A percentile compares a stretch with the other conserved stretches of the same genome.
Evolutionary conservation across 2,329 filamentous ascomycete genomes (phyloP).

Genomic region (Plenodomus tracheiphilus): DNA sequence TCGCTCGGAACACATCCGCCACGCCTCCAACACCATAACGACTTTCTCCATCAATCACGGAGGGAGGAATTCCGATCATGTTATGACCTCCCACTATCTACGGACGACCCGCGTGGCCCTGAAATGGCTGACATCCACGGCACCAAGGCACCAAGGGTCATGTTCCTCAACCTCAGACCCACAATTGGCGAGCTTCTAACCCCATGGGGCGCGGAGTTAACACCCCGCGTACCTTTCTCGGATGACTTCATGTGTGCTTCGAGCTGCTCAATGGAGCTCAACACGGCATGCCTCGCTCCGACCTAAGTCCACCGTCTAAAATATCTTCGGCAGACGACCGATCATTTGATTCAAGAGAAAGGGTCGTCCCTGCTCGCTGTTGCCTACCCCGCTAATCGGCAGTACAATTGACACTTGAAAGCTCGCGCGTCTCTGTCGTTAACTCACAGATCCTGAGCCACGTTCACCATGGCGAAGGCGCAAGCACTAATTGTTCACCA

Average conservation of each 20-base stretch:
- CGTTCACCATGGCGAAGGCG: constrained; percentile 29
- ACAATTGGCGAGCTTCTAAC: constrained; percentile 15
- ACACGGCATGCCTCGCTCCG: constrained; percentile 32
- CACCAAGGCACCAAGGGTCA: constrained; percentile 19
- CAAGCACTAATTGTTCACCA: constrained; percentile 30
- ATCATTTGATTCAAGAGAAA: constrained; percentile 10
- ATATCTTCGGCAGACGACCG: constrained; percentile 24
- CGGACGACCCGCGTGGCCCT: constrained; percentile 14
- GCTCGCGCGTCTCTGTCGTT: constrained; percentile 4
- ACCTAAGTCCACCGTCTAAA: constrained; percentile 24
- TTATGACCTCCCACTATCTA: constrained; percentile 14
- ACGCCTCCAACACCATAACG: constrained; percentile 2
- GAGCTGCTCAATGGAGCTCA: constrained; percentile 30
- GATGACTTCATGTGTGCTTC: constrained; percentile 22
- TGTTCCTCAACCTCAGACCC: constrained; percentile 22
- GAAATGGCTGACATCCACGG: constrained; percentile 11
- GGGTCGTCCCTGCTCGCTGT: constrained; percentile 6
- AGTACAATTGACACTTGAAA: constrained; percentile 2
- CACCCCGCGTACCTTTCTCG: constrained; percentile 13
- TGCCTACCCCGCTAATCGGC: constrained; percentile 12
- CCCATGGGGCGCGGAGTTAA: constrained; percentile 26
- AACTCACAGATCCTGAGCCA: constrained; percentile 1
- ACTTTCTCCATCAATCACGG: constrained; percentile 22
- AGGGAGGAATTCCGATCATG: constrained; percentile 22
- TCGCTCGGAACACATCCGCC: constrained; percentile 5